These are phyloP conservation scores for Populus trichocarpa DNA, from an alignment of 441 rosid genomes.

Conservation along the genomic window DNA sequence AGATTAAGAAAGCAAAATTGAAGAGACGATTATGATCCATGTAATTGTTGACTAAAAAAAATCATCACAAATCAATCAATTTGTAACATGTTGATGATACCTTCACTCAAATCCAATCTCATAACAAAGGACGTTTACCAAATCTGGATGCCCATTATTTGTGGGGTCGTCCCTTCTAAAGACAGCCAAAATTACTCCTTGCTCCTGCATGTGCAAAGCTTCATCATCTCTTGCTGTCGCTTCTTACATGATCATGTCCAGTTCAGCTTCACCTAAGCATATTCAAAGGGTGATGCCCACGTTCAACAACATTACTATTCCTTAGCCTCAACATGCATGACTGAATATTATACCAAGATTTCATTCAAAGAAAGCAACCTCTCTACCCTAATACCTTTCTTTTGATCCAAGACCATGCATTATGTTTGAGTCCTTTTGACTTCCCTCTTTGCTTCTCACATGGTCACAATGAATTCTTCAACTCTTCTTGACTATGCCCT, in stretches of 20 bases:
- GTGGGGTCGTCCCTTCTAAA: conserved; percentile 10
- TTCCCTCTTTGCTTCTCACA: not conserved
- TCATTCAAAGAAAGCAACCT: not conserved
- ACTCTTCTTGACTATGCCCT: conserved; percentile 57
- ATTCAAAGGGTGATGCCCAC: conserved; percentile 16
- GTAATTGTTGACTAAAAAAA: not conserved
- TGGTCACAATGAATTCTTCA: conserved; percentile 38
- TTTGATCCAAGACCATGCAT: not conserved
- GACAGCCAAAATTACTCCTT: not conserved
- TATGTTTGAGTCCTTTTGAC: not conserved
- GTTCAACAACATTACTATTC: conserved; percentile 2
- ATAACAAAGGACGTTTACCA: too few species aligned
- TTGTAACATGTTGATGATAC: not conserved
- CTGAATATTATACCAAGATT: not conserved
- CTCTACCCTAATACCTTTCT: not conserved
- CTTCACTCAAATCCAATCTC: not conserved
- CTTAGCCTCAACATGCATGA: not conserved
- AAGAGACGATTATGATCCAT: not conserved
- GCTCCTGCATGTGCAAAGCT: conserved; percentile 35
- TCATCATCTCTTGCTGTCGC: conserved; percentile 38
- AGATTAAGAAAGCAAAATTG: not conserved
- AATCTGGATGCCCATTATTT: not conserved
- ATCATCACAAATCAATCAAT: too few species aligned
- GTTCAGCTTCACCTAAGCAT: conserved; percentile 1
- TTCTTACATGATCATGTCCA: conserved; percentile 10